These are phyloP conservation scores for Solanum gracilifrons DNA, from an alignment of 257 asterid genomes.

Conservation along the genomic window DNA sequence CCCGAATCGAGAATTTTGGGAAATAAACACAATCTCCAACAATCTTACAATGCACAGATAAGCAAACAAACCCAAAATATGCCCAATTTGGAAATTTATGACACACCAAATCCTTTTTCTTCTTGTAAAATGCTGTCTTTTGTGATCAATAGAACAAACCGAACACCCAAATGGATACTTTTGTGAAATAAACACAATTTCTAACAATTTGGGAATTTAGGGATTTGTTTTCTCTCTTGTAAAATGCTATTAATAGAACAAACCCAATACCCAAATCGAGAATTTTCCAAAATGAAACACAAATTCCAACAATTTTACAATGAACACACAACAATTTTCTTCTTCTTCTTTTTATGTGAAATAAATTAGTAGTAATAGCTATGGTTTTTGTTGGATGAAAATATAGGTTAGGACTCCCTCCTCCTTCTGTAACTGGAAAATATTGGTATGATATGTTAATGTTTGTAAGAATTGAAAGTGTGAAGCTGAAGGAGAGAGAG, in stretches of 20 bases:
- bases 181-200: neutral
- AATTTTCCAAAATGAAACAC: neutral
- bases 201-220: neutral
- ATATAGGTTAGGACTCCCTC: neutral
- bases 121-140: neutral
- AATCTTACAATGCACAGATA: neutral
- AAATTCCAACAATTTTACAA: neutral
- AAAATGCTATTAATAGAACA: neutral
- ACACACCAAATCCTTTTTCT: neutral
- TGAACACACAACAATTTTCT: neutral
- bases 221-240: neutral
- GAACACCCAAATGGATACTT: neutral
- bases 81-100: neutral
- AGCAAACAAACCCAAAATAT: neutral
- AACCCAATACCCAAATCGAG: neutral
- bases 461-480: neutral
- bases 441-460: neutral
- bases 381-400: neutral
- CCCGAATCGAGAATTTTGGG: neutral
- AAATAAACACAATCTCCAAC: neutral
- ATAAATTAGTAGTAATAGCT: neutral
- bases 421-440: neutral
- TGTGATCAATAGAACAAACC: neutral
- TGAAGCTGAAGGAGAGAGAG: neutral
- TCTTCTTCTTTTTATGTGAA: neutral